Evolutionary conservation across 441 rosid species (phyloP), one percentile per base, ranked within the genome.

Genomic region (Populus trichocarpa): DNA sequence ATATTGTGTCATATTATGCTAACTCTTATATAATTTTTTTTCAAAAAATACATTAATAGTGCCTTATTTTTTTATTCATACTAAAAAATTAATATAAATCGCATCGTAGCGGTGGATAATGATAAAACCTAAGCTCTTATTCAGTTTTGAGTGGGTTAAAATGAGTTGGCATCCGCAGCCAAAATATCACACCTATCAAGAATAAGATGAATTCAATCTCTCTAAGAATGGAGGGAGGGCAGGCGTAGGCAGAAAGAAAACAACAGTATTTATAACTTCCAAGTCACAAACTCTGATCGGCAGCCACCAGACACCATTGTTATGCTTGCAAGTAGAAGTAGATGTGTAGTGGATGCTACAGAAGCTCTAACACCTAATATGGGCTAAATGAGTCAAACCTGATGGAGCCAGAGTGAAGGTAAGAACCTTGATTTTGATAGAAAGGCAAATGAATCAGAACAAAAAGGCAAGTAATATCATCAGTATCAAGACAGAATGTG

Each of bases 371-470:
- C 26, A 25, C 25, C 14, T 71, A 64, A 66, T 20, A 16, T 35
- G 16, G 74, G 53, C 72, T 74, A 65, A 23, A 70, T 8, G 77
- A 81, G 89, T 85, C 88, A 85, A 87, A 84, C 57, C 73, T 83
- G 87, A 78, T n/a, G 74, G 13, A 14, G 63, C 67, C 65, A 72
- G 77, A 74, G 83, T 81, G 79, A 79, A 81, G 78, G 73, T 73
- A 73, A 79, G 86, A 87, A 90, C 83, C 87, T 82, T 84, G 88
- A 88, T 84, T 78, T 80, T 76, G 87, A 91, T 84, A 84, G 91
- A 83, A 86, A 87, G 89, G 89, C 91, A 92, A 94, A 91, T 87
- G 89, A 87, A 91, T 87, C 87, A 77, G 86, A 89, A 92, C 87
- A 89, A 93, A 90, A 90, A 84, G 84, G 84, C 82, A 77, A 77